These are phyloP conservation scores for Salvia rosmarinus DNA, from an alignment of 257 asterid species.

Conservation along the genomic window DNA sequence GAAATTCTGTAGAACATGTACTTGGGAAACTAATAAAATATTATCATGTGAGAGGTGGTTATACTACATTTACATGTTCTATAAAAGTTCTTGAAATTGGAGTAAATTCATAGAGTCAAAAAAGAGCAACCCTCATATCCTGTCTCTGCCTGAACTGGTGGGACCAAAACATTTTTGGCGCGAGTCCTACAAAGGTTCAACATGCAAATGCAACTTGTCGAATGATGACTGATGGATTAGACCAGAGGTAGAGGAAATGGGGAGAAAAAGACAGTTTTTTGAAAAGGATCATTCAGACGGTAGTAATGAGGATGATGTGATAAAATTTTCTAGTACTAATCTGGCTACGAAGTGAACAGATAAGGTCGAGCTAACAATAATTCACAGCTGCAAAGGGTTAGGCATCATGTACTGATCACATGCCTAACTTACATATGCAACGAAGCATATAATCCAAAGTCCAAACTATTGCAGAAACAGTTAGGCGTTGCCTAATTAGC, in stretches of 20 bases:
- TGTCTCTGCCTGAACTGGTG: conserved; percentile 36
- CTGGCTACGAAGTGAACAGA: background rate
- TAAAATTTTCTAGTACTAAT: background rate
- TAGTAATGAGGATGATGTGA: background rate
- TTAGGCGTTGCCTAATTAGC: too few relatives aligned
- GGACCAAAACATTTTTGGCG: conserved; percentile 25
- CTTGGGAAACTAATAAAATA: too few relatives aligned
- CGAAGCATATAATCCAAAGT: background rate
- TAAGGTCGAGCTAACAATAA: background rate
- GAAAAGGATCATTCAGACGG: background rate
- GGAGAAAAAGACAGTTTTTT: background rate
- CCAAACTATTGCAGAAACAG: background rate
- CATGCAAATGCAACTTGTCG: conserved; percentile 32
- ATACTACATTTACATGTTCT: too few relatives aligned
- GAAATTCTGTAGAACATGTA: too few relatives aligned
- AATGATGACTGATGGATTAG: background rate
- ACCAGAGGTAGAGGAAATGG: background rate
- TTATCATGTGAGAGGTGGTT: too few relatives aligned
- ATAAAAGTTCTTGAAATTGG: too few relatives aligned
- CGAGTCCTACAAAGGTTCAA: conserved; percentile 29
- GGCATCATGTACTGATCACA: background rate
- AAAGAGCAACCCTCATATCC: conserved; percentile 15
- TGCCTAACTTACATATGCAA: conserved; percentile 7
- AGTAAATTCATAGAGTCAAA: conserved; percentile 11
- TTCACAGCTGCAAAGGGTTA: background rate